Percentiles rank a stretch among this genome's conserved stretches.
Evolutionary conservation across 2,329 filamentous ascomycete species (phyloP).

Genomic region (Tolypocladium pustulatum): DNA sequence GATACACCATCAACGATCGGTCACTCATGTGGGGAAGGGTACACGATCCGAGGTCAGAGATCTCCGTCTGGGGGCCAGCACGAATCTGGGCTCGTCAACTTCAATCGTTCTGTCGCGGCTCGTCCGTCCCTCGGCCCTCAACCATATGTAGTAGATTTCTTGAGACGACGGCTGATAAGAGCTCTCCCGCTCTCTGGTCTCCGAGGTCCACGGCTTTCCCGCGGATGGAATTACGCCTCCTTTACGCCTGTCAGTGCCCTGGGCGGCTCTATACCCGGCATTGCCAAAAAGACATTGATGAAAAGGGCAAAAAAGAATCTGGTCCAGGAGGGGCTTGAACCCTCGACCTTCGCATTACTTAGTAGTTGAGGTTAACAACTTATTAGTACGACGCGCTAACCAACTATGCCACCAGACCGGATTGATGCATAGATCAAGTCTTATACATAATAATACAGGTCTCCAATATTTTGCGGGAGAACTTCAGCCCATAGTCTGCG

Average conservation of each 20-base stretch:
- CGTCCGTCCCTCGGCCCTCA: too few species aligned
- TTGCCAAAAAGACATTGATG: background rate
- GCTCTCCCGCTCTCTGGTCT: too few species aligned
- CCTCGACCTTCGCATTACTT: slow-evolving; percentile 1
- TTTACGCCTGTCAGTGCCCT: too few species aligned
- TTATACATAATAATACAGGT: background rate
- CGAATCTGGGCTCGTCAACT: background rate
- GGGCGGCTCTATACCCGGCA: background rate
- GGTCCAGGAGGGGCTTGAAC: background rate
- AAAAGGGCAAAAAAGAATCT: background rate
- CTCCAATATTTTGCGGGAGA: fast-evolving
- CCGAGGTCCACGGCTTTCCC: background rate
- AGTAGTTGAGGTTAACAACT: background rate
- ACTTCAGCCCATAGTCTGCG: background rate
- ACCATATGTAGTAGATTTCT: too few species aligned
- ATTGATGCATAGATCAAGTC: background rate
- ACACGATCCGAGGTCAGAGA: background rate
- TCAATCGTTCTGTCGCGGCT: background rate
- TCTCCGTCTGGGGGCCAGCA: background rate
- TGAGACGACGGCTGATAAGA: background rate
- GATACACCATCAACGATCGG: background rate
- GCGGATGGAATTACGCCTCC: too few species aligned
- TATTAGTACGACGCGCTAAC: slow-evolving; percentile 1
- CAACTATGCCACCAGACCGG: background rate
- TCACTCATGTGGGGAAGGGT: background rate